Percentiles rank a stretch among this genome's conserved stretches.
Evolutionary conservation across 2,329 filamentous ascomycete species (phyloP).

Genomic region (Clonostachys solani): DNA sequence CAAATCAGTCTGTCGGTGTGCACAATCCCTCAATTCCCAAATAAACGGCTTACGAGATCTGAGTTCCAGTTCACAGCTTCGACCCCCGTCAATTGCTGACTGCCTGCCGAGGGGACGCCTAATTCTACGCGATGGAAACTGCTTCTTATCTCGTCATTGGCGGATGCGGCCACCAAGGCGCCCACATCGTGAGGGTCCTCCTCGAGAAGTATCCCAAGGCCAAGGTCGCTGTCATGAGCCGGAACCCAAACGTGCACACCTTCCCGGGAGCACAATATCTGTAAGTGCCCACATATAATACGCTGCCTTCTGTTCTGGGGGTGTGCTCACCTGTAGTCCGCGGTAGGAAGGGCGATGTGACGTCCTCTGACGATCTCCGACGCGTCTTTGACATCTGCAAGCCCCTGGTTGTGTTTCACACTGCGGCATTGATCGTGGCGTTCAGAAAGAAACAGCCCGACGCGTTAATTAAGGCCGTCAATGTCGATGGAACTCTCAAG

Average conservation of each 20-base stretch:
- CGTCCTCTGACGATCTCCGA: conserved; percentile 55
- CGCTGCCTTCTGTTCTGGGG: too few relatives aligned
- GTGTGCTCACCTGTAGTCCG: too few relatives aligned
- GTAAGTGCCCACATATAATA: too few relatives aligned
- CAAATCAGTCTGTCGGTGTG: too few relatives aligned
- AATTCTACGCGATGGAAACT: too few relatives aligned
- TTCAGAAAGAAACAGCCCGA: conserved; percentile 49
- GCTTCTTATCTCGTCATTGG: conserved; percentile 58
- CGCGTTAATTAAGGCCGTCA: conserved; percentile 69
- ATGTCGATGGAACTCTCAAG: conserved; percentile 79
- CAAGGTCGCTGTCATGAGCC: conserved; percentile 66
- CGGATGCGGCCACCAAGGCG: conserved; percentile 79
- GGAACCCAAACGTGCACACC: too few relatives aligned
- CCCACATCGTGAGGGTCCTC: conserved; percentile 74
- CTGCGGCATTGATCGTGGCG: conserved; percentile 66
- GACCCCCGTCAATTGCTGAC: too few relatives aligned
- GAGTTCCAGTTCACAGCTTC: too few relatives aligned
- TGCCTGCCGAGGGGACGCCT: too few relatives aligned
- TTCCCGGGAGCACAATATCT: too few relatives aligned
- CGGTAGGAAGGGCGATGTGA: conserved; percentile 59
- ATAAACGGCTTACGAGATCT: too few relatives aligned
- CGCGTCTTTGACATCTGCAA: conserved; percentile 60
- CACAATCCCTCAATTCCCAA: too few relatives aligned
- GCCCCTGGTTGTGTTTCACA: conserved; percentile 87
- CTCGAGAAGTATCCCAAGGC: conserved; percentile 43